These are phyloP conservation scores for Psidium friedrichsthalianum DNA, from an alignment of 345 rosid genomes.

Conservation along the genomic window DNA sequence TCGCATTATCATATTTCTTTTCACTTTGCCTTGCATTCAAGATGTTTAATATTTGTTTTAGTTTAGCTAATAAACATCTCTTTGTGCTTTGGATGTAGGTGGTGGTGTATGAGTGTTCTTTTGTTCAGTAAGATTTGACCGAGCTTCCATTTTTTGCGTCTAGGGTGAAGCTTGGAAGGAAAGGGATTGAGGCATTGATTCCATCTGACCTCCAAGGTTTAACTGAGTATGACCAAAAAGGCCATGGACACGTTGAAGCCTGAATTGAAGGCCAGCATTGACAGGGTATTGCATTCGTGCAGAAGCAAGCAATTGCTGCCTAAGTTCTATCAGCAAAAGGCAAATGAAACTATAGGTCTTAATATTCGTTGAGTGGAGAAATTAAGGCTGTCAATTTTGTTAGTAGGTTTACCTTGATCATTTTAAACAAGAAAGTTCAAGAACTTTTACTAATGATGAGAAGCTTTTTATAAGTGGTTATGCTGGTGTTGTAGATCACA, in stretches of 20 bases:
- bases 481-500: not conserved
- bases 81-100: no score
- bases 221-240: conserved; percentile 66
- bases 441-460: not conserved
- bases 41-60: no score
- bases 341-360: not conserved
- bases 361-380: not conserved
- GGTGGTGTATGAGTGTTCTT: no score
- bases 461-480: not conserved
- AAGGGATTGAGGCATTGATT: conserved; percentile 70
- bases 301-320: conserved; percentile 49
- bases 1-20: no score
- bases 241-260: conserved; percentile 60
- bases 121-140: conserved; percentile 59
- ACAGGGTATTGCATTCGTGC: conserved; percentile 41
- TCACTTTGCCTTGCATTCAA: no score
- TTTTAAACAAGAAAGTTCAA: conserved; percentile 3
- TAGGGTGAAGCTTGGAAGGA: conserved; percentile 69
- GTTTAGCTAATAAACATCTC: no score
- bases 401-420: not conserved
- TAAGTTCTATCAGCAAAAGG: conserved; percentile 1
- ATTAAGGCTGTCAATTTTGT: conserved; percentile 18
- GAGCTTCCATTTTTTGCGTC: conserved; percentile 92
- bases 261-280: no score
- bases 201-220: conserved; percentile 61